Conservation (phyloP, 441 rosid genomes). For the Lagerstroemia fauriei region DNA sequence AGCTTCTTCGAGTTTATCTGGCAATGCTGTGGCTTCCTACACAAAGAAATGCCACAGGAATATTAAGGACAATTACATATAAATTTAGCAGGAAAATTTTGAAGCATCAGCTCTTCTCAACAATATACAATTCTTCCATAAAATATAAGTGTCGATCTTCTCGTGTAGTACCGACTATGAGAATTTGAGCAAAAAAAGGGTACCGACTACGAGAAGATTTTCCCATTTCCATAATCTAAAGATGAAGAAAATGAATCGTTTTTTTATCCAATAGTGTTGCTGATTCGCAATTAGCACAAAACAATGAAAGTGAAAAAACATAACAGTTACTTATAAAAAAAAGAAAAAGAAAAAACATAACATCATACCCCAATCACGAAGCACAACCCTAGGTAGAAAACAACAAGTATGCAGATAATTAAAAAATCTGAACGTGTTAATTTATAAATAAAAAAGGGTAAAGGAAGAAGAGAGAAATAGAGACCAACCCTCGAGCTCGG, state of each 20-base stretch:
- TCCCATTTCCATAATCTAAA: background rate
- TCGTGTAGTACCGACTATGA: too few species aligned
- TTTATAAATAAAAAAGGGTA: background rate
- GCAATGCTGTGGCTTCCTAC: slow-evolving; percentile 53
- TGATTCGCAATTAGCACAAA: too few species aligned
- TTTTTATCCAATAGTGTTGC: too few species aligned
- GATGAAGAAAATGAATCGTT: too few species aligned
- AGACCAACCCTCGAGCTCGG: slow-evolving; percentile 47
- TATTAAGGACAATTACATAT: background rate
- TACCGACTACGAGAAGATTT: background rate
- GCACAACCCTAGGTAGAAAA: background rate
- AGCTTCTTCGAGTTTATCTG: slow-evolving; percentile 75
- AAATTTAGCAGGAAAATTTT: background rate
- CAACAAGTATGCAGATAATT: background rate
- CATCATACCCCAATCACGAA: background rate
- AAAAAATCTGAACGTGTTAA: background rate
- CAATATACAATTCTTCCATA: background rate
- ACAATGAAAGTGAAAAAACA: too few species aligned
- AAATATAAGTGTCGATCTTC: background rate
- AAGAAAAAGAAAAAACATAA: too few species aligned
- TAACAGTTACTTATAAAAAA: too few species aligned
- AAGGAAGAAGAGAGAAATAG: slow-evolving; percentile 8
- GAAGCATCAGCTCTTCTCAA: background rate
- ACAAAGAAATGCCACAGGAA: background rate
- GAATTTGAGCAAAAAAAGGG: too few species aligned